Evolutionary conservation across 106 monocot genomes (phyloP), one percentile per base, ranked within the genome.

Genomic region (Dioscorea dumetorum): DNA sequence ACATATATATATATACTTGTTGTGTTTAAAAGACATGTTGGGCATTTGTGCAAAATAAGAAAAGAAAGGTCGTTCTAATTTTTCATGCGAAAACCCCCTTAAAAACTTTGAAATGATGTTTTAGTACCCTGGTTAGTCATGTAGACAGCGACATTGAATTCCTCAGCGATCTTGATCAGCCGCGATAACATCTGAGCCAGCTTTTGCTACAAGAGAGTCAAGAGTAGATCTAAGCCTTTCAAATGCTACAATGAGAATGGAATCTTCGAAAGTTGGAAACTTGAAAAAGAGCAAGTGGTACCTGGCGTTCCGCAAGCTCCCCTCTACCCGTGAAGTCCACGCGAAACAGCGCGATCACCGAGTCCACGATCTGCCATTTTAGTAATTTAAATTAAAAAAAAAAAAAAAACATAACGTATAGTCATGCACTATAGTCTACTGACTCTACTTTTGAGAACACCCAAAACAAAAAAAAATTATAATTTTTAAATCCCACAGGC

Each of bases 171-270:
- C 77, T 97, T 97, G 22, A 72, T 97, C 48, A 97, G 76, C 16
- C 91, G 86, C n/a, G 95, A 97, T 60, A 97, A 82, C 91, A 97
- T 97, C 70, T 97, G 91, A 4, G 88, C 97, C 65, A 97, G 69
- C 60, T 92, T 97, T 97, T 97, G 97, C 97, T 97, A 89, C 51
- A 74, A 58, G n/a, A 53, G 24, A 21, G 34, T 3, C 4, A 34
- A 34, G 34, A 34, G 7, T 34, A 7, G 34, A 34, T 34, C 34
- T 34, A 34, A 7, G 34, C 3, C 34, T 3, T 4, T 34, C 34
- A 34, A 34, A 4, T 3, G 3, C n/a, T 34, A 34, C 34, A 34
- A 4, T 4, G 34, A 7, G 34, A 34, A n/a, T n/a, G n/a, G n/a
- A n/a, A n/a, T n/a, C n/a, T n/a, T n/a, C n/a, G n/a, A n/a, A n/a